These are phyloP conservation scores for Populus hybrid DNA, from an alignment of 441 rosid genomes.

Conservation along the genomic window DNA sequence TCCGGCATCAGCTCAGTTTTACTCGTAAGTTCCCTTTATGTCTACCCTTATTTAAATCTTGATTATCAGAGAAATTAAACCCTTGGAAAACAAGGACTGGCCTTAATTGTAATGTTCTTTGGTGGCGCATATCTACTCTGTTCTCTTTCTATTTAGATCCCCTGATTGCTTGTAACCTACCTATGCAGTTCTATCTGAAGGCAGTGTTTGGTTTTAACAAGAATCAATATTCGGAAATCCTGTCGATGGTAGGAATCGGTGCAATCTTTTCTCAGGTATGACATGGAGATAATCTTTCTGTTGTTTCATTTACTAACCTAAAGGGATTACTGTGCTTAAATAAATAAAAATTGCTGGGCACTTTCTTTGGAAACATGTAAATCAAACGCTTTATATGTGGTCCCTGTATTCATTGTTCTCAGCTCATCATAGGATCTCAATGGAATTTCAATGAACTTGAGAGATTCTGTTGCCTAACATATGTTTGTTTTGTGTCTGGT, in stretches of 20 bases:
- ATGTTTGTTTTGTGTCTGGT: neutral
- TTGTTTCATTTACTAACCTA: neutral
- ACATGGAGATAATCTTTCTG: neutral
- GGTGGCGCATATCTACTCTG: neutral
- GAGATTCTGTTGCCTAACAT: neutral
- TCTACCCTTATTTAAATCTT: neutral
- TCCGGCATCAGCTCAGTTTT: constrained; percentile 44
- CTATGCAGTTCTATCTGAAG: constrained; percentile 51
- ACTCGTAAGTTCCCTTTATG: constrained; percentile 32
- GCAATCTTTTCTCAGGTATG: constrained; percentile 23
- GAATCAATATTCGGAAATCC: constrained; percentile 53
- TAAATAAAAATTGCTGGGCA: too few species aligned
- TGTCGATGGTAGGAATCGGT: constrained; percentile 48
- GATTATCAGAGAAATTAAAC: neutral
- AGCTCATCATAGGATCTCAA: neutral
- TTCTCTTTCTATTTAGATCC: neutral
- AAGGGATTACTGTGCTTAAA: neutral
- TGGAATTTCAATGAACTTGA: neutral
- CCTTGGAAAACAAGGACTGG: neutral
- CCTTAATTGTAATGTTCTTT: neutral
- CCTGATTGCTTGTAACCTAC: neutral
- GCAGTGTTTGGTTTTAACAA: constrained; percentile 54
- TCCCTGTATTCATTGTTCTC: neutral
- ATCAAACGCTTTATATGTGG: neutral
- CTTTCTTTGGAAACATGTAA: neutral